Conservation (phyloP, 352 stramenopile species). For the Pythium plurisporium region DNA sequence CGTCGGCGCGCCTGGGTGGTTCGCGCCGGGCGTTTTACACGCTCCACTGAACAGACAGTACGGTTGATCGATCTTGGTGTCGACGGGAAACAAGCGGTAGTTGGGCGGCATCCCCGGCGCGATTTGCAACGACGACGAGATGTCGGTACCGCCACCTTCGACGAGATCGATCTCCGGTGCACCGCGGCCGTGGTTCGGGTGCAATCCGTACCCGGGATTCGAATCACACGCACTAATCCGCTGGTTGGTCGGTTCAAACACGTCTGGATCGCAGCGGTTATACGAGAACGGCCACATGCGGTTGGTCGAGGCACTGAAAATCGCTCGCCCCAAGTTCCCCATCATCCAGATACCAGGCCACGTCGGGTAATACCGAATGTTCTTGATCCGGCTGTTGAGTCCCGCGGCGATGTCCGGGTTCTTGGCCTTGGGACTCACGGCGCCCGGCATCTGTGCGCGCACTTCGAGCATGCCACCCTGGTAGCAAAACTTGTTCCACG, state of each 20-base stretch:
- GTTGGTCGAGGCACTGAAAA: constrained; percentile 92
- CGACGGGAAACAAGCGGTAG: constrained; percentile 30
- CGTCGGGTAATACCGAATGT: constrained; percentile 58
- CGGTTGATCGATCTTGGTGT: constrained; percentile 8
- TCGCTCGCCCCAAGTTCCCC: constrained; percentile 93
- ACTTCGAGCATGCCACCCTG: constrained; percentile 93
- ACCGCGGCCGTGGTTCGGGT: constrained; percentile 85
- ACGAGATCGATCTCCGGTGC: constrained; percentile 96
- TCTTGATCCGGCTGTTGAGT: background rate
- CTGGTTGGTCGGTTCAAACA: constrained; percentile 66
- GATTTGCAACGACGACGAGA: constrained; percentile 91
- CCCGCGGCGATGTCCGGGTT: constrained; percentile 27
- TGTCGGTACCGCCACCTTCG: constrained; percentile 74
- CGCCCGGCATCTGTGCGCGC: constrained; percentile 75
- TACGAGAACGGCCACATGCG: constrained; percentile 97
- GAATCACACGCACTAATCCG: constrained; percentile 88
- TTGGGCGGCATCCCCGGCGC: constrained; percentile 57
- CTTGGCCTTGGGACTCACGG: constrained; percentile 35
- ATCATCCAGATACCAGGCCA: constrained; percentile 96
- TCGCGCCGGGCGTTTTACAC: constrained; percentile 44
- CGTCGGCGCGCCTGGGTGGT: constrained; percentile 36
- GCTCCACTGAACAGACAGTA: constrained; percentile 39
- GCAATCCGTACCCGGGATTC: constrained; percentile 88
- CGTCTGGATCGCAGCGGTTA: constrained; percentile 81
- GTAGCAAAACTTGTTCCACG: constrained; percentile 97